Conservation (phyloP, 2,329 filamentous ascomycete species). For the Alternaria gansuensis region DNA sequence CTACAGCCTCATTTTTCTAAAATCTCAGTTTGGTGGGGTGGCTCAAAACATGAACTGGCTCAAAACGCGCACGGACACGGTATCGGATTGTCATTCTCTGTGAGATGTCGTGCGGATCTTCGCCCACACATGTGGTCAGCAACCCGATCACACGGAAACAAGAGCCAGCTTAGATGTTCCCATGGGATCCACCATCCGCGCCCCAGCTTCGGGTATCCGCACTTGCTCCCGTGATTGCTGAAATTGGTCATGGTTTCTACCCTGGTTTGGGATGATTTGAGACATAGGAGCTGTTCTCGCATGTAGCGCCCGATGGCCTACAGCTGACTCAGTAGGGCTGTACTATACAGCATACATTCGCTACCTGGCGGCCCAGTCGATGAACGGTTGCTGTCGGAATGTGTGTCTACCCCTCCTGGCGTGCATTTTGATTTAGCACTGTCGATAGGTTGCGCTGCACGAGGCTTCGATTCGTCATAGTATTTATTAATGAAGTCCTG, state of each 20-base stretch:
- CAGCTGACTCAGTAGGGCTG: background rate
- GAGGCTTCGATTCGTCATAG: background rate
- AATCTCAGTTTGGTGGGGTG: too few relatives aligned
- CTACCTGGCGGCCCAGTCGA: background rate
- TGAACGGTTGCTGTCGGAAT: background rate
- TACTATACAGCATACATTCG: background rate
- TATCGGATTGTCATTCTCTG: background rate
- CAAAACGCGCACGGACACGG: too few relatives aligned
- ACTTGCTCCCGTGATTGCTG: too few relatives aligned
- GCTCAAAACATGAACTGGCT: too few relatives aligned
- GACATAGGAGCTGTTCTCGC: background rate
- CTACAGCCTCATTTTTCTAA: too few relatives aligned
- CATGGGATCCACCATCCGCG: too few relatives aligned
- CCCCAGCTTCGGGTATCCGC: too few relatives aligned
- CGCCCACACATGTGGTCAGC: background rate
- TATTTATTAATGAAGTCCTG: too few relatives aligned
- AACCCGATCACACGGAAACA: background rate
- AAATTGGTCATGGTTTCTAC: background rate
- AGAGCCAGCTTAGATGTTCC: background rate
- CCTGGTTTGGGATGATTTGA: background rate
- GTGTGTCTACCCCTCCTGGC: too few relatives aligned
- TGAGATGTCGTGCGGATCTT: background rate
- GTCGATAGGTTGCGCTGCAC: background rate
- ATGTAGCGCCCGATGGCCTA: background rate
- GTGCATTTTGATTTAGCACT: background rate